Conservation (phyloP, 2,329 filamentous ascomycete genomes). For the Pyricularia sp. region DNA sequence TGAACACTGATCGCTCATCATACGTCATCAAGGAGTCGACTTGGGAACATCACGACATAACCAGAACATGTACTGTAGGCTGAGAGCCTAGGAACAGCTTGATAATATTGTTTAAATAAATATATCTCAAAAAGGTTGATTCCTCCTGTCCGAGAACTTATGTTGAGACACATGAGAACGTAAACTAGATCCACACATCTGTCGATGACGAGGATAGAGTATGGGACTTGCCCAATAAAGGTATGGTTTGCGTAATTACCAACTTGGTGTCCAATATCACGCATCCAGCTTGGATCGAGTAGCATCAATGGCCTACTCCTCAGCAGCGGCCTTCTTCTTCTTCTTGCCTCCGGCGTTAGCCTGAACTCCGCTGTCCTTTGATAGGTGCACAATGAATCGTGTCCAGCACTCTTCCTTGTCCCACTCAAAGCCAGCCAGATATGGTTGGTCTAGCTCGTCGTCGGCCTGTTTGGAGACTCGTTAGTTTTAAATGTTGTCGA, state of each 20-base stretch:
- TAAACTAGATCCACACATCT: not conserved
- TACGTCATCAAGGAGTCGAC: no score
- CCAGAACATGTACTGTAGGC: not conserved
- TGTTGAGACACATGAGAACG: not conserved
- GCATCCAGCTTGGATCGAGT: no score
- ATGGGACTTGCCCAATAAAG: not conserved
- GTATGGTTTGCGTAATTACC: not conserved
- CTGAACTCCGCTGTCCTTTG: conserved; percentile 42
- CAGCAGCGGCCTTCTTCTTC: conserved; percentile 33
- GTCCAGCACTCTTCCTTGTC: conserved; percentile 88
- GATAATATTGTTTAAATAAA: not conserved
- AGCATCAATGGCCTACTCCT: conserved; percentile 20
- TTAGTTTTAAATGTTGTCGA: conserved; percentile 6
- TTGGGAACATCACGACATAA: not conserved
- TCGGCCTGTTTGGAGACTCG: conserved; percentile 49
- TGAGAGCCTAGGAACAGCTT: not conserved
- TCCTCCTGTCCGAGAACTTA: not conserved
- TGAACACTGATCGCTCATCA: no score
- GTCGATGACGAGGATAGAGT: not conserved
- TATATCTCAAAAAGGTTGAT: not conserved
- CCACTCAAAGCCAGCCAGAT: conserved; percentile 93
- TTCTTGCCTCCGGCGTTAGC: conserved; percentile 50
- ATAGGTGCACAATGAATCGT: conserved; percentile 73
- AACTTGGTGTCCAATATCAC: not conserved
- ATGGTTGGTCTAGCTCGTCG: conserved; percentile 77